These are phyloP conservation scores for Daldinia caldariorum DNA, from an alignment of 495 filamentous ascomycete genomes.

Conservation along the genomic window DNA sequence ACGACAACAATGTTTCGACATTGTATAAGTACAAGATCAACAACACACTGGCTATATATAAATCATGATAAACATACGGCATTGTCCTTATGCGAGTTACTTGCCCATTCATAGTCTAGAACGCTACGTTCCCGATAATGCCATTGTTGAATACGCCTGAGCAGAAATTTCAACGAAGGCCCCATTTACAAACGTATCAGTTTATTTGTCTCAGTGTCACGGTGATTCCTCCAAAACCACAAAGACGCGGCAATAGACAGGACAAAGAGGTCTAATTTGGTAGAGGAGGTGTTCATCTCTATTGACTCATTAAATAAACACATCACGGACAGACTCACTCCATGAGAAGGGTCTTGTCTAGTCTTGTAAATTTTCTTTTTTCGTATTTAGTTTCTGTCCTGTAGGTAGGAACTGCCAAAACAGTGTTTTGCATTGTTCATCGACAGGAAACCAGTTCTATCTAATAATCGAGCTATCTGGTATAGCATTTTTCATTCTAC, in stretches of 20 bases:
- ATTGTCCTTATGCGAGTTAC: neutral
- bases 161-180: constrained; percentile 2
- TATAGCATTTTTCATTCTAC: constrained; percentile 15
- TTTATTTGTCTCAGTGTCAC: constrained; percentile 4
- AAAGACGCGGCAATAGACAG: neutral
- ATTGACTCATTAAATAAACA: constrained; percentile 18
- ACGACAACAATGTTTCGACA: neutral
- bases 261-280: neutral
- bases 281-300: neutral
- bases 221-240: neutral
- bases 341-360: neutral
- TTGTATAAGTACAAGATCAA: neutral
- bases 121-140: neutral
- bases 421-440: neutral
- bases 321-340: neutral
- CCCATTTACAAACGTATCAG: neutral
- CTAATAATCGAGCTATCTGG: constrained; percentile 18
- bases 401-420: neutral
- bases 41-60: neutral
- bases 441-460: neutral
- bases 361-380: neutral
- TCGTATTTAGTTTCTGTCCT: neutral
- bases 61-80: neutral
- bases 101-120: neutral
- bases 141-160: constrained; percentile 3